Evolutionary conservation across 306 rosid species (phyloP).

Genomic region (Dalbergia cultrata): DNA sequence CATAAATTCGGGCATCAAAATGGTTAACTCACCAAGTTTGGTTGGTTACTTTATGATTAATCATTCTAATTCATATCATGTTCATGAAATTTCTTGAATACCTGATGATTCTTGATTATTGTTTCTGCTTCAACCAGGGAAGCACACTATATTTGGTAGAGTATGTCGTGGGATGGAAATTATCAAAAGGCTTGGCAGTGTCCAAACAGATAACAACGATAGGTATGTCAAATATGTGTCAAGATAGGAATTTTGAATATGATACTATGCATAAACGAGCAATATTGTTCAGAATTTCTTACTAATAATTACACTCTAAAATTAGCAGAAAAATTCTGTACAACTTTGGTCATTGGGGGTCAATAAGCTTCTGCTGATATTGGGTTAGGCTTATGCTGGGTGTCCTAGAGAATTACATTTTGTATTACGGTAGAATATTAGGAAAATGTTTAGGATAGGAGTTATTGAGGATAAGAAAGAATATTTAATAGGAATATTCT

Average conservation of each 20-base stretch:
- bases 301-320: conserved; percentile 8
- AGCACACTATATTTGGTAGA: conserved; percentile 97
- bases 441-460: too few species aligned
- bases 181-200: conserved; percentile 94
- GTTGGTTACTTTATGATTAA: conserved; percentile 36
- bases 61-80: conserved; percentile 5
- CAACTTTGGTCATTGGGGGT: conserved; percentile 12
- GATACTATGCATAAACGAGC: not conserved
- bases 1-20: not conserved
- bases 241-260: not conserved
- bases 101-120: conserved; percentile 31
- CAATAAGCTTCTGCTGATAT: conserved; percentile 28
- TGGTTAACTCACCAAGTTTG: conserved; percentile 22
- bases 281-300: conserved; percentile 20
- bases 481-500: too few species aligned
- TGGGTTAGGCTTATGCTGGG: conserved; percentile 7
- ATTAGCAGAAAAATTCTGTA: conserved; percentile 6
- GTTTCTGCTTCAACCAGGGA: conserved; percentile 68
- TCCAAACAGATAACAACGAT: conserved; percentile 95
- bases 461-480: too few species aligned
- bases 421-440: too few species aligned
- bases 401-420: not conserved
- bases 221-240: conserved; percentile 63
- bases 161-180: conserved; percentile 91
- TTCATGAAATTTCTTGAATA: conserved; percentile 22